phyloP scores from a whole-genome alignment of 2,329 filamentous ascomycete genomes.

The Emmonsiellopsis sp. region DNA sequence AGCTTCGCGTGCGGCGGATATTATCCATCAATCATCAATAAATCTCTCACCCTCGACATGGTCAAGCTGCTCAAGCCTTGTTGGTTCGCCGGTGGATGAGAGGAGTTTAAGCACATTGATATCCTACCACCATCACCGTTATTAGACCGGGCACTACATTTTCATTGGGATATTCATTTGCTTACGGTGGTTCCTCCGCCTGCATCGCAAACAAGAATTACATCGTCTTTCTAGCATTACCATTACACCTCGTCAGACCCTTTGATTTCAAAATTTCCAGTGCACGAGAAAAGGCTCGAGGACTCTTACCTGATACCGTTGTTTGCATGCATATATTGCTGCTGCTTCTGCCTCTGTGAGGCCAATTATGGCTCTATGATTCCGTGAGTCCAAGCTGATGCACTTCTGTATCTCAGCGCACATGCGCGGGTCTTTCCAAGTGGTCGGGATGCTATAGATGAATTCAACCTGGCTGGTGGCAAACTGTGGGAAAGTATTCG shows the following conservation, averaged over 20 bases:
- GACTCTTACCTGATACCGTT: conserved; percentile 20
- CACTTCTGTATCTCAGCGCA: conserved; percentile 1
- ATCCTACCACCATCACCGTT: not conserved
- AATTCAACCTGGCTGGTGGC: conserved; percentile 5
- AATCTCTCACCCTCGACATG: conserved; percentile 4
- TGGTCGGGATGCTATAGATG: conserved; percentile 7
- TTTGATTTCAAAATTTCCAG: not conserved
- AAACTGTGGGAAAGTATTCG: conserved; percentile 11
- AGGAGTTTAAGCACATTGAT: conserved; percentile 15
- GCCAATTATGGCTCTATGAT: conserved; percentile 12
- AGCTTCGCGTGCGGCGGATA: not conserved
- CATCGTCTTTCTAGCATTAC: conserved; percentile 3
- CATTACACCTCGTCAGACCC: not conserved
- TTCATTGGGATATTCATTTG: not conserved
- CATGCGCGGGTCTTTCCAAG: conserved; percentile 8
- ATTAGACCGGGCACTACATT: not conserved
- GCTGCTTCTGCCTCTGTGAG: conserved; percentile 8
- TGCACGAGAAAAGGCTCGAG: conserved; percentile 32
- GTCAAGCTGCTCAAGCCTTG: conserved; percentile 19
- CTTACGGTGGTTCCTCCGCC: conserved; percentile 6
- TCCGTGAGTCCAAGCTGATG: not conserved
- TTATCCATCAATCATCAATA: conserved; percentile 1
- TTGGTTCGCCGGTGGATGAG: conserved; percentile 17
- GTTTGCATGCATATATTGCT: conserved; percentile 19
- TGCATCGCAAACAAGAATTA: conserved; percentile 8